These are phyloP conservation scores for Echinosophora koreensis DNA, from an alignment of 306 rosid species.

Conservation along the genomic window DNA sequence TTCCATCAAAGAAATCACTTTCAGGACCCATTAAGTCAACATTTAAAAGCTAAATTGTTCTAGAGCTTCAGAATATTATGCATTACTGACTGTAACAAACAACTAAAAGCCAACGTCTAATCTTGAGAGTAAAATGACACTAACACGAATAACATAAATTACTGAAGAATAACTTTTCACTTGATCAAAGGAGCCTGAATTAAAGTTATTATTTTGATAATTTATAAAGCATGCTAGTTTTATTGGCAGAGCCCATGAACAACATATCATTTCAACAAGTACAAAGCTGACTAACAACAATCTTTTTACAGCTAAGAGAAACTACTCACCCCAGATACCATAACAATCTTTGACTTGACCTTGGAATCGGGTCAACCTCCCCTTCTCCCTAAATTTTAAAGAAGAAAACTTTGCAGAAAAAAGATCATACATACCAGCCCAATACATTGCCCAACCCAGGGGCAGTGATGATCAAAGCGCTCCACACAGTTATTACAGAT, in stretches of 20 bases:
- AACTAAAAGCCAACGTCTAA: too few relatives aligned
- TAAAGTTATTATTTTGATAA: background rate
- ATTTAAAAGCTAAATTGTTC: conserved; percentile 4
- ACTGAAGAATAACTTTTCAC: background rate
- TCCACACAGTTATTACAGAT: conserved; percentile 98
- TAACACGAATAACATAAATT: background rate
- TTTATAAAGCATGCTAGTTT: conserved; percentile 11
- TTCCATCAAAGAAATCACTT: background rate
- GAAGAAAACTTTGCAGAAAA: conserved; percentile 7
- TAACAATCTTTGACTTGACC: conserved; percentile 11
- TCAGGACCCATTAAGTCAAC: background rate
- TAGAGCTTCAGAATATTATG: background rate
- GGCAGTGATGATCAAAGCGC: conserved; percentile 97
- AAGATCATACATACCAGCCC: conserved; percentile 76
- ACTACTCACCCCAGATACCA: conserved; percentile 25
- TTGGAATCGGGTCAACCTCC: background rate
- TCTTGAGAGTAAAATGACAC: background rate
- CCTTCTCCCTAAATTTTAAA: conserved; percentile 12
- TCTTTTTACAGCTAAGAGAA: conserved; percentile 15
- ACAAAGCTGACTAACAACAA: background rate
- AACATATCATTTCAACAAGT: conserved; percentile 17
- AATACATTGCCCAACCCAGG: conserved; percentile 99
- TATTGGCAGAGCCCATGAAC: background rate
- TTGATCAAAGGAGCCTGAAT: background rate
- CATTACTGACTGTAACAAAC: conserved; percentile 14